Evolutionary conservation across 495 filamentous ascomycete species (phyloP).

Genomic region (Alectoria sarmentosa): DNA sequence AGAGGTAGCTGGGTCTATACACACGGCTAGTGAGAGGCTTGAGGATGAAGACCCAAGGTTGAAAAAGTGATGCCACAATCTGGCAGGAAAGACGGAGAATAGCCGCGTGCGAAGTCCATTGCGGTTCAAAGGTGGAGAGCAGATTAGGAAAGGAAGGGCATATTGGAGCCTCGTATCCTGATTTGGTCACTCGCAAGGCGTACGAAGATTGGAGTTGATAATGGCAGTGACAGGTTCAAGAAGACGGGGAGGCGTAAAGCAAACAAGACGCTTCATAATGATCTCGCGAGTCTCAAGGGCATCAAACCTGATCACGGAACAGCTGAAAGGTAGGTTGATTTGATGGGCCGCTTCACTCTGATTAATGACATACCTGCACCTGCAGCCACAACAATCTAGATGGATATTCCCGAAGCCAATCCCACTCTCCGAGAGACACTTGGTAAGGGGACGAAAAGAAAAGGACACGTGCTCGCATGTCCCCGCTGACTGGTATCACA

Average conservation of each 20-base stretch:
- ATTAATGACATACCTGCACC: constrained; percentile 1
- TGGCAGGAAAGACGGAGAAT: neutral
- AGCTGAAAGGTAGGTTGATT: neutral
- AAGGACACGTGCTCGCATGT: constrained; percentile 8
- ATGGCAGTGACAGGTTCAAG: neutral
- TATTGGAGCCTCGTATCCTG: neutral
- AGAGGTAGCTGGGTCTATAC: neutral
- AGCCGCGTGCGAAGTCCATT: neutral
- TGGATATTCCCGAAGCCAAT: neutral
- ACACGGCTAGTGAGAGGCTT: neutral
- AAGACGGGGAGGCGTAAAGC: neutral
- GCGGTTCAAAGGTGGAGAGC: neutral
- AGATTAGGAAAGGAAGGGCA: neutral
- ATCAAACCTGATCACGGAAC: neutral
- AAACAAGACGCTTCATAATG: neutral
- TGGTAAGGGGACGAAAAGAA: neutral
- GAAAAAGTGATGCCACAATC: neutral
- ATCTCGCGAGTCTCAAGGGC: neutral
- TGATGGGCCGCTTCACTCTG: neutral
- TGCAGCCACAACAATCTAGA: neutral
- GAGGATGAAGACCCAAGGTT: neutral
- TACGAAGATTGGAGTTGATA: neutral
- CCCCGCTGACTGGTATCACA: constrained; percentile 17
- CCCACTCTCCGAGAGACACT: neutral
- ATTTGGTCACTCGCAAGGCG: neutral